Evolutionary conservation across 1,284 basidiomycete species (phyloP).

Genomic region (Trametes hirsuta): DNA sequence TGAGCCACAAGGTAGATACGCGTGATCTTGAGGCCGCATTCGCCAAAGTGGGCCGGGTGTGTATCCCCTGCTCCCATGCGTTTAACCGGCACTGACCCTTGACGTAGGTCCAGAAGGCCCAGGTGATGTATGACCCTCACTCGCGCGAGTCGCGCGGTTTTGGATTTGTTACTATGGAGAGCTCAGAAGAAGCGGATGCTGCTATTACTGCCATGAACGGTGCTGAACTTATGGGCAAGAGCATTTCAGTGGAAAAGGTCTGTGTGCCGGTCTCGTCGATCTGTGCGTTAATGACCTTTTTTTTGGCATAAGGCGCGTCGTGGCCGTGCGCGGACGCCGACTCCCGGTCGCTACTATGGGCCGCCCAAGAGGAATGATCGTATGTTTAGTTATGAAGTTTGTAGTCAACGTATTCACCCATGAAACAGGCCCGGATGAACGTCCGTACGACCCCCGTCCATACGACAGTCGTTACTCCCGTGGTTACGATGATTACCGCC

Average conservation of each 20-base stretch:
- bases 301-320: conserved; percentile 73
- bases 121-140: conserved; percentile 98
- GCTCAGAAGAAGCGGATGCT: conserved; percentile 85
- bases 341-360: conserved; percentile 93
- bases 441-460: conserved; percentile 79
- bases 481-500: conserved; percentile 40
- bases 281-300: too few species aligned
- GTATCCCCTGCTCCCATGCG: conserved; percentile 33
- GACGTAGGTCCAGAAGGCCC: conserved; percentile 79
- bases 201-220: conserved; percentile 85
- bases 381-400: conserved; percentile 31
- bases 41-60: conserved; percentile 86
- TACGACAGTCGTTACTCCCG: conserved; percentile 80
- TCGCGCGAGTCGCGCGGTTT: conserved; percentile 96
- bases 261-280: conserved; percentile 18
- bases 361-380: conserved; percentile 81
- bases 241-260: conserved; percentile 87
- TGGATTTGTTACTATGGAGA: conserved; percentile 96
- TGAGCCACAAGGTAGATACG: conserved; percentile 81
- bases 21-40: conserved; percentile 89
- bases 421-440: conserved; percentile 50
- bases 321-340: conserved; percentile 92
- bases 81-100: not conserved
- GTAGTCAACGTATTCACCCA: not conserved
- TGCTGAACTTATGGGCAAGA: conserved; percentile 86